phyloP scores from a whole-genome alignment of 1,284 basidiomycete genomes.

The Cryptococcus sp. region DNA sequence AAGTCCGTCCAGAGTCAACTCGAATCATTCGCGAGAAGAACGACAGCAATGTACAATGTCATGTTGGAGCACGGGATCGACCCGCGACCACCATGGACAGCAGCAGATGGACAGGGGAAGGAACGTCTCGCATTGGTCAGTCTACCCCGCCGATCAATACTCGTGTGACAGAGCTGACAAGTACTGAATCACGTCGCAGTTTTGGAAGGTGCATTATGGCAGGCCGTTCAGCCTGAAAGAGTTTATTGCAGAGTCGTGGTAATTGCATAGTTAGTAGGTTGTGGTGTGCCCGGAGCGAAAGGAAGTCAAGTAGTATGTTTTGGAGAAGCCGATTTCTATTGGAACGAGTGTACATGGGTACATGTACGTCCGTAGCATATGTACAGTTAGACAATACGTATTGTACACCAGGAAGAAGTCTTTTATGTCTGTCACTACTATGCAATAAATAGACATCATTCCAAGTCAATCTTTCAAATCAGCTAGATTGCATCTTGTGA shows the following conservation, averaged over 20 bases:
- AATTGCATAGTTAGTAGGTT: too few species aligned
- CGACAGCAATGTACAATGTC: constrained; percentile 31
- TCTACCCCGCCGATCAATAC: not conserved
- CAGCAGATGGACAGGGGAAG: constrained; percentile 25
- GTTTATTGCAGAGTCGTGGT: constrained; percentile 20
- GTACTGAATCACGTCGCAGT: constrained; percentile 9
- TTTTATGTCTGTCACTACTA: too few species aligned
- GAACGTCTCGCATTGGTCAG: constrained; percentile 24
- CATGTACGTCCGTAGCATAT: too few species aligned
- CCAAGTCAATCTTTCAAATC: too few species aligned
- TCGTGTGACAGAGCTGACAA: not conserved
- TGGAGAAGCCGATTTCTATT: too few species aligned
- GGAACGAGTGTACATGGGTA: too few species aligned
- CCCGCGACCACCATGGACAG: constrained; percentile 35
- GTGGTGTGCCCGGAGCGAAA: too few species aligned
- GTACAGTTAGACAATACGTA: too few species aligned
- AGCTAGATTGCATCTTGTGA: too few species aligned
- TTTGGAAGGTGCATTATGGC: constrained; percentile 16
- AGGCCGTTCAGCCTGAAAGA: constrained; percentile 21
- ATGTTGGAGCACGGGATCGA: constrained; percentile 34
- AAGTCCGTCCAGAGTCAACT: constrained; percentile 30
- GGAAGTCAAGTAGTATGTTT: too few species aligned
- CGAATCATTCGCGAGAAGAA: constrained; percentile 33
- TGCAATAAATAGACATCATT: too few species aligned
- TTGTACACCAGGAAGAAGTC: too few species aligned